Percentiles rank a stretch among this genome's conserved stretches.
phyloP scores from a whole-genome alignment of 495 filamentous ascomycete species.

The Neurospora tetrasperma region DNA sequence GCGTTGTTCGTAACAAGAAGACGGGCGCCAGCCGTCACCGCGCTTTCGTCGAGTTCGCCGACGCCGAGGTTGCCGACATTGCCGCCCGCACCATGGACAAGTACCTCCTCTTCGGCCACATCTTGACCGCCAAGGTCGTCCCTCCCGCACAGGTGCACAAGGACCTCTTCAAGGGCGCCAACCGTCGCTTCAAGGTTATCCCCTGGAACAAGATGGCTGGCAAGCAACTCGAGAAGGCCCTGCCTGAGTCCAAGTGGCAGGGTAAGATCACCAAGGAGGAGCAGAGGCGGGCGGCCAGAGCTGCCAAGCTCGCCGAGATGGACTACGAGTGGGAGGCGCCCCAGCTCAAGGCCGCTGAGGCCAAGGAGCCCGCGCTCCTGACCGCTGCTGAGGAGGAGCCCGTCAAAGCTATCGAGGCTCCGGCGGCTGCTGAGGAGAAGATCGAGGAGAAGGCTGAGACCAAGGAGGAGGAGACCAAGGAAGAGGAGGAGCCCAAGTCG shows the following conservation, averaged over 20 bases:
- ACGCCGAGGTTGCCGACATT: constrained; percentile 68
- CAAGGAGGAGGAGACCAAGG: constrained; percentile 5
- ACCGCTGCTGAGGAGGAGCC: constrained; percentile 28
- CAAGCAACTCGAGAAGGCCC: constrained; percentile 55
- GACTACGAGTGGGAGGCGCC: constrained; percentile 80
- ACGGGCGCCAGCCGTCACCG: constrained; percentile 85
- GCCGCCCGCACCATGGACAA: constrained; percentile 94
- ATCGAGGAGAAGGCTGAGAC: constrained; percentile 2
- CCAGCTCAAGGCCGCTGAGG: constrained; percentile 52
- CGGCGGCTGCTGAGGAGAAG: constrained; percentile 9
- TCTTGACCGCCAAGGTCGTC: constrained; percentile 75
- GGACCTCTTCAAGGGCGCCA: constrained; percentile 76
- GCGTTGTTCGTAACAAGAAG: constrained; percentile 81
- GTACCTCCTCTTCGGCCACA: constrained; percentile 88
- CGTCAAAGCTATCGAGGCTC: constrained; percentile 20
- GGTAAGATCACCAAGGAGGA: constrained; percentile 61
- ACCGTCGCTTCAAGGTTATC: constrained; percentile 75
- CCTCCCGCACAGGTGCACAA: constrained; percentile 66
- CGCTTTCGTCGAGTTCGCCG: constrained; percentile 84
- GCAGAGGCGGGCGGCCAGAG: constrained; percentile 51
- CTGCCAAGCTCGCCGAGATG: constrained; percentile 63
- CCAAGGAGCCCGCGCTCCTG: constrained; percentile 24
- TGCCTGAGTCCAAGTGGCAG: constrained; percentile 63
- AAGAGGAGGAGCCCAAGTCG: constrained; percentile 11
- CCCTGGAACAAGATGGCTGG: constrained; percentile 80